phyloP scores from a whole-genome alignment of 2,329 filamentous ascomycete genomes.

The Escovopsis sp. region DNA sequence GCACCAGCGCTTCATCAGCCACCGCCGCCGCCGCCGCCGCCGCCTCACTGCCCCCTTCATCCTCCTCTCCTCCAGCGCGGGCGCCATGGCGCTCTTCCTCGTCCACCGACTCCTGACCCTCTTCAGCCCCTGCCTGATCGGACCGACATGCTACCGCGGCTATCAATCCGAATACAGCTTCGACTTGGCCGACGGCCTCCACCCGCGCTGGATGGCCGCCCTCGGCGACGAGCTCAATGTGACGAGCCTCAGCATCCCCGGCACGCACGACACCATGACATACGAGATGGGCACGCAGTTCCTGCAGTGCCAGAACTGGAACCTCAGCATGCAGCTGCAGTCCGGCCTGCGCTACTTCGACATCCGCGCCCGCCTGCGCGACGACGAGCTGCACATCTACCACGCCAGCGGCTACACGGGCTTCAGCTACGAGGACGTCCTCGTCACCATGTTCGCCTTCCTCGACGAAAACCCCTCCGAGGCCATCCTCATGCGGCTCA shows the following conservation, averaged over 20 bases:
- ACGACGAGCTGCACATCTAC: constrained; percentile 31
- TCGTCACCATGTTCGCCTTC: constrained; percentile 30
- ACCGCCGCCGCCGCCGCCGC: constrained; percentile 1
- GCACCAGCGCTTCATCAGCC: background rate
- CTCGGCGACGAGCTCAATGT: constrained; percentile 27
- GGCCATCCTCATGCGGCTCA: constrained; percentile 34
- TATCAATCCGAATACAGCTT: constrained; percentile 25
- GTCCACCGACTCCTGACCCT: constrained; percentile 9
- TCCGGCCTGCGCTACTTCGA: constrained; percentile 36
- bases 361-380: constrained; percentile 29
- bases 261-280: constrained; percentile 40
- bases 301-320: constrained; percentile 34
- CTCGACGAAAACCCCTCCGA: constrained; percentile 30
- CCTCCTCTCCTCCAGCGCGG: constrained; percentile 6
- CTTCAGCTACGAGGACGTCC: constrained; percentile 27
- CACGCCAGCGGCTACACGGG: constrained; percentile 31
- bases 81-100: constrained; percentile 13
- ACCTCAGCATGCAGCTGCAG: constrained; percentile 28
- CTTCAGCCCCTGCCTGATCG: constrained; percentile 15
- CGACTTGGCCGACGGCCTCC: constrained; percentile 19
- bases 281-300: constrained; percentile 21
- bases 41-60: constrained; percentile 1
- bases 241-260: constrained; percentile 32
- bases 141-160: constrained; percentile 15
- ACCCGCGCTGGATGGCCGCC: constrained; percentile 27